phyloP scores from a whole-genome alignment of 352 stramenopile genomes.

The Pythium coloratum region DNA sequence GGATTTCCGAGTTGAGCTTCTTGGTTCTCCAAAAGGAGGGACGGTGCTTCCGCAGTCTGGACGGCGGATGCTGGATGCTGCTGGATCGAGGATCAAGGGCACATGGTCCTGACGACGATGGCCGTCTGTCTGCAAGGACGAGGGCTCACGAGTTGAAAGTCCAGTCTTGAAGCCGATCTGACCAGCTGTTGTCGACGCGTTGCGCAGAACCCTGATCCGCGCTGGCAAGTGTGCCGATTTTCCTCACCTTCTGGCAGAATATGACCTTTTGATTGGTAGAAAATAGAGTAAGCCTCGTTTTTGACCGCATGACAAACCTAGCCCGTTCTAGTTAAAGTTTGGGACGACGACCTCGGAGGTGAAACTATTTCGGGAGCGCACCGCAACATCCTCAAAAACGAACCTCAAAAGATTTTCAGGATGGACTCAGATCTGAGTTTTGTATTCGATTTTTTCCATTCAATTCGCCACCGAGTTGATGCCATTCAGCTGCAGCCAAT shows the following conservation, averaged over 20 bases:
- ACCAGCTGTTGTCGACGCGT: neutral
- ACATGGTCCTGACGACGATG: neutral
- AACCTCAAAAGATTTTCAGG: slow-evolving; percentile 1
- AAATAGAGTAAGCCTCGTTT: neutral
- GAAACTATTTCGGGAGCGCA: neutral
- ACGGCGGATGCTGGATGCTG: neutral
- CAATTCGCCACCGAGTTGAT: too few relatives aligned
- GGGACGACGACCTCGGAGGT: neutral
- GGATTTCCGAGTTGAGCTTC: neutral
- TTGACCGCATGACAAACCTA: neutral
- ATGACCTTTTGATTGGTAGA: neutral
- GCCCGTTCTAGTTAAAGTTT: neutral
- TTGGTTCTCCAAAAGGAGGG: too few relatives aligned
- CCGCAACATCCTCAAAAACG: neutral
- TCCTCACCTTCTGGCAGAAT: neutral
- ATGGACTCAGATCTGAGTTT: neutral
- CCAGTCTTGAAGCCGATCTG: neutral
- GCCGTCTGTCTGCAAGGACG: neutral
- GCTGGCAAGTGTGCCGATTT: neutral
- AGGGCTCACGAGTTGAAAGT: neutral
- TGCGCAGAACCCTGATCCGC: neutral
- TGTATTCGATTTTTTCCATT: neutral
- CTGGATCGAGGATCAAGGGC: neutral
- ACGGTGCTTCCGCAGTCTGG: neutral
- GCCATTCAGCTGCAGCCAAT: too few relatives aligned